Evolutionary conservation across 441 rosid species (phyloP).

Genomic region (Heliophila coronopifolia): DNA sequence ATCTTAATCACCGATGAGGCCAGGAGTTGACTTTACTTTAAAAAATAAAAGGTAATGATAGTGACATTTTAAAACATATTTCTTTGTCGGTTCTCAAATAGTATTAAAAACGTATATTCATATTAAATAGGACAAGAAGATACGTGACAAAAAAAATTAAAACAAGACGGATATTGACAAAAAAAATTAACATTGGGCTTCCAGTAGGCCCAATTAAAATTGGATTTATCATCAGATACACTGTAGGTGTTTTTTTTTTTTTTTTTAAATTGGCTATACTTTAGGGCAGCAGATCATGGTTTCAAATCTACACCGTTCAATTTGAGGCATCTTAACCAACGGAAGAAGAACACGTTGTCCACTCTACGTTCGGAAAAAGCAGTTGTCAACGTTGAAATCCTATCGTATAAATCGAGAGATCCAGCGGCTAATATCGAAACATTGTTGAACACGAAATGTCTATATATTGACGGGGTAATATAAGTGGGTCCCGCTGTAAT

Average conservation of each 20-base stretch:
- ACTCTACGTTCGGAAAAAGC: slow-evolving; percentile 1
- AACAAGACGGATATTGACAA: no score
- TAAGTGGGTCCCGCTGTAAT: slow-evolving; percentile 26
- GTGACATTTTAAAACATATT: no score
- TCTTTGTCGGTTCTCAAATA: no score
- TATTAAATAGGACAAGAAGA: no score
- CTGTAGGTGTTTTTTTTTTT: background rate
- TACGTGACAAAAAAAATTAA: no score
- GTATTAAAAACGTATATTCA: no score
- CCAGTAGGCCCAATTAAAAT: no score
- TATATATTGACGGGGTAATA: slow-evolving; percentile 2
- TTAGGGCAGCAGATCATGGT: background rate
- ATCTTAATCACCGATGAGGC: no score
- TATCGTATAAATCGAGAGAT: background rate
- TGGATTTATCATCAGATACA: no score
- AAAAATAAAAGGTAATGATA: no score
- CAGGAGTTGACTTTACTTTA: no score
- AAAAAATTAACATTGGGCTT: no score
- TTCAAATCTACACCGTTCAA: background rate
- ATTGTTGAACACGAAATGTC: slow-evolving; percentile 20
- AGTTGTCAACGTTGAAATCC: slow-evolving; percentile 16
- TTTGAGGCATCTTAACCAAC: slow-evolving; percentile 2
- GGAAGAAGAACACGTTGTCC: background rate
- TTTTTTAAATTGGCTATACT: background rate
- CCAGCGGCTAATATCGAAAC: slow-evolving; percentile 9